Conservation (phyloP, 2,329 filamentous ascomycete species). For the Neofusicoccum laricinum region DNA sequence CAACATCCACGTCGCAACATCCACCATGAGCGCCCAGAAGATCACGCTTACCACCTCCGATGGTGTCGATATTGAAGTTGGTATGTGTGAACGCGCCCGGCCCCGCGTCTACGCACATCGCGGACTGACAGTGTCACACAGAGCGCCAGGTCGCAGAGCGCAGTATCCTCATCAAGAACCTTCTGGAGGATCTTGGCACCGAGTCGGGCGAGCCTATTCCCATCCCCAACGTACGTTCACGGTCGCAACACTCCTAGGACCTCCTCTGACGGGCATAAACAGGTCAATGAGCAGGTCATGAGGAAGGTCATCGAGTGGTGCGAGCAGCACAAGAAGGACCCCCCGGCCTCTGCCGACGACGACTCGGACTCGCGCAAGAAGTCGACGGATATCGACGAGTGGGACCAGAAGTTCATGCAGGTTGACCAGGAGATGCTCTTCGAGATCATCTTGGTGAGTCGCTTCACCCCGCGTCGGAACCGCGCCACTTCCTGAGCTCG, state of each 20-base stretch:
- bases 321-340: constrained; percentile 88
- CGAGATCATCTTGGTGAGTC: constrained; percentile 88
- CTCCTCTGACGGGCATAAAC: constrained; percentile 26
- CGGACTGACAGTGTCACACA: constrained; percentile 17
- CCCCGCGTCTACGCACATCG: not conserved
- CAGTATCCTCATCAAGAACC: constrained; percentile 95
- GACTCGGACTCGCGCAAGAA: constrained; percentile 95
- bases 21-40: constrained; percentile 29
- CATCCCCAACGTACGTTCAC: constrained; percentile 65
- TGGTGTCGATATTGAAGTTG: constrained; percentile 43
- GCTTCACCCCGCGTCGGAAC: not conserved
- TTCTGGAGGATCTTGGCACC: constrained; percentile 87
- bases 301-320: constrained; percentile 99
- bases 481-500: not conserved
- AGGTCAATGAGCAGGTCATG: constrained; percentile 87
- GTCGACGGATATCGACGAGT: constrained; percentile 98
- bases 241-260: not conserved
- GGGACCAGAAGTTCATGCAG: constrained; percentile 99
- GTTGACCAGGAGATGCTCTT: constrained; percentile 99
- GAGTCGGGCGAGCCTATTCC: constrained; percentile 69
- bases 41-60: constrained; percentile 48
- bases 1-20: not conserved
- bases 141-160: constrained; percentile 85
- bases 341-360: constrained; percentile 76
- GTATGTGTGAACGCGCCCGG: constrained; percentile 24